These are phyloP conservation scores for Ceriops decandra DNA, from an alignment of 345 rosid species.

Conservation along the genomic window DNA sequence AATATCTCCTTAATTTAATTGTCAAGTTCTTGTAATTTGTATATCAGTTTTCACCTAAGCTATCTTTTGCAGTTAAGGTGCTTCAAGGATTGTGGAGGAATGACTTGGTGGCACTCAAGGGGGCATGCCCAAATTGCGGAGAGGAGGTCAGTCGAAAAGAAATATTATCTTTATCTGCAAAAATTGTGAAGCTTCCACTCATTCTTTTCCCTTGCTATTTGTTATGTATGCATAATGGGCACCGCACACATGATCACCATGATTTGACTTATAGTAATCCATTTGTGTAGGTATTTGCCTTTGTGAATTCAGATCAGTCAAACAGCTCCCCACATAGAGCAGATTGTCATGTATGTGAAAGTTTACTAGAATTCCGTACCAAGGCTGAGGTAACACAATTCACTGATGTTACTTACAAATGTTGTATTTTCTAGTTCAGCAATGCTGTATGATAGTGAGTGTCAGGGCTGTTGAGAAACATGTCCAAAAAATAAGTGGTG, in stretches of 20 bases:
- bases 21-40: background rate
- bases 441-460: background rate
- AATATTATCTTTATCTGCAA: background rate
- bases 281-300: slow-evolving; percentile 73
- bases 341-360: slow-evolving; percentile 88
- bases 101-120: slow-evolving; percentile 82
- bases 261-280: background rate
- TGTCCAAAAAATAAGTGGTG: too few species aligned
- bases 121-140: slow-evolving; percentile 93
- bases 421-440: background rate
- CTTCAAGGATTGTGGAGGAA: slow-evolving; percentile 86
- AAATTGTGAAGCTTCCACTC: slow-evolving; percentile 4
- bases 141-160: slow-evolving; percentile 70
- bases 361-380: slow-evolving; percentile 78
- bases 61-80: slow-evolving; percentile 54
- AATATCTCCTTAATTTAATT: too few species aligned
- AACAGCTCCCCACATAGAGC: slow-evolving; percentile 65
- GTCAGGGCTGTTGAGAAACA: too few species aligned
- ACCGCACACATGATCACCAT: background rate
- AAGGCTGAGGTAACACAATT: slow-evolving; percentile 59
- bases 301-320: slow-evolving; percentile 65
- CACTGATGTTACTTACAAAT: background rate
- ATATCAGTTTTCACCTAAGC: background rate
- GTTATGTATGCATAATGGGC: background rate
- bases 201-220: slow-evolving; percentile 5